These are phyloP conservation scores for Rubia yunnanensis DNA, from an alignment of 257 asterid species.

Conservation along the genomic window DNA sequence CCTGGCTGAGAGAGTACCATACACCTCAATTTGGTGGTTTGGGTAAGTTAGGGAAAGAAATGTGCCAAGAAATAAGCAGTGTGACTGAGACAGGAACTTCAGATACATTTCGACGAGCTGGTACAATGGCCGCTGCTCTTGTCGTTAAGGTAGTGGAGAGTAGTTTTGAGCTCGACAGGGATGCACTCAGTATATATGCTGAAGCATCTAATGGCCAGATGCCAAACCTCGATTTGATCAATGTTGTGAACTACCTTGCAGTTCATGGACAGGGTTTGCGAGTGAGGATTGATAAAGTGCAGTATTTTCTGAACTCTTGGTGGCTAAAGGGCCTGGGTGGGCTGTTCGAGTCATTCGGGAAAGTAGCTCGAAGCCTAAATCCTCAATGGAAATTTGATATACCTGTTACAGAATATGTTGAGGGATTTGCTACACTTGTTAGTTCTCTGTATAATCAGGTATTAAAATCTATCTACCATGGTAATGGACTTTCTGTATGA, in stretches of 20 bases:
- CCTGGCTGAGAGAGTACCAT: conserved; percentile 86
- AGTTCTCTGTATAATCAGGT: conserved; percentile 92
- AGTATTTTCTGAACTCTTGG: conserved; percentile 67
- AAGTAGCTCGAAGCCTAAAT: conserved; percentile 62
- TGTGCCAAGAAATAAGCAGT: conserved; percentile 28
- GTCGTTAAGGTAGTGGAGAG: conserved; percentile 73
- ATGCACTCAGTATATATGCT: conserved; percentile 69
- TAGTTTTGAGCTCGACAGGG: conserved; percentile 45
- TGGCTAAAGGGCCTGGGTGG: conserved; percentile 64
- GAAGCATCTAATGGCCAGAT: conserved; percentile 99
- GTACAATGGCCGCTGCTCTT: conserved; percentile 97
- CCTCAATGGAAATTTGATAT: conserved; percentile 71
- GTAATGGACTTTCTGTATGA: not conserved
- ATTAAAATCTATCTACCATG: conserved; percentile 13
- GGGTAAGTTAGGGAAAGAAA: conserved; percentile 24
- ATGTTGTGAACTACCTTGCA: conserved; percentile 82
- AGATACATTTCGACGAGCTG: conserved; percentile 78
- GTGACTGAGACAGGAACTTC: conserved; percentile 17
- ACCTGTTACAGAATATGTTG: conserved; percentile 72
- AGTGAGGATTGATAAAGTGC: conserved; percentile 66
- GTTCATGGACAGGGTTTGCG: conserved; percentile 77
- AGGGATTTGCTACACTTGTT: conserved; percentile 82
- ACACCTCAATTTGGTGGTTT: conserved; percentile 49
- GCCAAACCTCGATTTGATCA: conserved; percentile 93
- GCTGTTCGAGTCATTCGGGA: conserved; percentile 47